Conservation (phyloP, 352 stramenopile genomes). For the Phytophthora agathidicida region DNA sequence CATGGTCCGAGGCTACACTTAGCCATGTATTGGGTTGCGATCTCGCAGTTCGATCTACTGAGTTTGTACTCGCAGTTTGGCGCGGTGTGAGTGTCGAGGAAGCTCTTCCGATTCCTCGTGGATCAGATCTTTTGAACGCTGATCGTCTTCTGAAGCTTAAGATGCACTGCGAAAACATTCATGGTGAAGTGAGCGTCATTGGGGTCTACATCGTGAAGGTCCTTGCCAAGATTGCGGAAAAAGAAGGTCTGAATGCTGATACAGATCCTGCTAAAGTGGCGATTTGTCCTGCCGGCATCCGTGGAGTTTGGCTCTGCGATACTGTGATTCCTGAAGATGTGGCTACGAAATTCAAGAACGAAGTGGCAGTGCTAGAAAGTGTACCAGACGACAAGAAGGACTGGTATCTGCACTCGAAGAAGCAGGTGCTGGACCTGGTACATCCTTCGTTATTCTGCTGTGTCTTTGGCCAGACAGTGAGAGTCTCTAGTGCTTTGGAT, state of each 20-base stretch:
- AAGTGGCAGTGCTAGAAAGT: conserved; percentile 42
- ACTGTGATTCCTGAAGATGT: conserved; percentile 26
- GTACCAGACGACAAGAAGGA: conserved; percentile 50
- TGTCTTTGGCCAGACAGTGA: conserved; percentile 42
- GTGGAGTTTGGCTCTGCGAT: conserved; percentile 46
- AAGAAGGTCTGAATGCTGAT: conserved; percentile 6
- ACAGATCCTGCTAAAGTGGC: conserved; percentile 5
- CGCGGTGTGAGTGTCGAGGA: conserved; percentile 9
- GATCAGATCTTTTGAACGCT: conserved; percentile 3
- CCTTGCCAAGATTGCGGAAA: conserved; percentile 8
- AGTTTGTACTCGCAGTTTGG: conserved; percentile 17
- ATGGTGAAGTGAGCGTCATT: conserved; percentile 1
- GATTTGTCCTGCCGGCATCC: conserved; percentile 36
- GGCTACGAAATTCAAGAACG: conserved; percentile 29
- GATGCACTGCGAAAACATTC: conserved; percentile 26
- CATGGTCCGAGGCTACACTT: conserved; percentile 10
- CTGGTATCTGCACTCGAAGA: conserved; percentile 57
- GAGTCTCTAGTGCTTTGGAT: not conserved
- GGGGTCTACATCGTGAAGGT: conserved; percentile 14
- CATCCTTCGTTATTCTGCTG: conserved; percentile 71
- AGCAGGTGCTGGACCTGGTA: conserved; percentile 62
- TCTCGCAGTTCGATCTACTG: conserved; percentile 1
- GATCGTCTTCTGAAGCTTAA: conserved; percentile 14
- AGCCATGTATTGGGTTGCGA: not conserved
- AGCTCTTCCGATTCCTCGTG: conserved; percentile 12